Conservation (phyloP, 176 grass and related monocot species). For the Tillandsia fasciculata region DNA sequence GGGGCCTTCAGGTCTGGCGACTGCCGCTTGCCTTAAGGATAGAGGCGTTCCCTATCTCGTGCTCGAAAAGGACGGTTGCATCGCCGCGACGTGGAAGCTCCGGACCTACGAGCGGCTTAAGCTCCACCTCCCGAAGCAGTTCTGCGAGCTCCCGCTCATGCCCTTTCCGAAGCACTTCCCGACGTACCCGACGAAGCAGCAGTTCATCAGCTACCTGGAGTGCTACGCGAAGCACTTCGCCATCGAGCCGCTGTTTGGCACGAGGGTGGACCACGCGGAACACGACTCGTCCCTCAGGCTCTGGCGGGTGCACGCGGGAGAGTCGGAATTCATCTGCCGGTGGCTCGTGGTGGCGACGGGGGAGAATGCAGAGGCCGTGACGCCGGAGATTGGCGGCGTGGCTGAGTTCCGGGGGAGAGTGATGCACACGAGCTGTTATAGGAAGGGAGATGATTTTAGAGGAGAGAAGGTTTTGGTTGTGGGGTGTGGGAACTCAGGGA, state of each 20-base stretch:
- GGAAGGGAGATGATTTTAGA: conserved; percentile 49
- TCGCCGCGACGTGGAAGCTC: conserved; percentile 61
- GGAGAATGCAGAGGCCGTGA: conserved; percentile 61
- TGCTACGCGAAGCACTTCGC: conserved; percentile 48
- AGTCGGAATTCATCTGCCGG: conserved; percentile 52
- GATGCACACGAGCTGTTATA: conserved; percentile 73
- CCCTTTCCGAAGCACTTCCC: conserved; percentile 58
- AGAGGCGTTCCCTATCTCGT: conserved; percentile 59
- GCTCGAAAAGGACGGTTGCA: conserved; percentile 65
- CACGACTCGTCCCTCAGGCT: conserved; percentile 50
- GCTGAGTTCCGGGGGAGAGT: conserved; percentile 25
- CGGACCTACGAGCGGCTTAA: conserved; percentile 75
- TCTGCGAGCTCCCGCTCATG: conserved; percentile 64
- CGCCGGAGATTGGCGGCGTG: conserved; percentile 35
- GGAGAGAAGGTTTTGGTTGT: conserved; percentile 76
- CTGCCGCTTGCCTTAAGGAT: conserved; percentile 61
- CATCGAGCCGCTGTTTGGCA: conserved; percentile 35
- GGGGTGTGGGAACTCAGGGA: conserved; percentile 87
- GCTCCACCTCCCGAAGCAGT: conserved; percentile 57
- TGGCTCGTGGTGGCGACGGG: conserved; percentile 84
- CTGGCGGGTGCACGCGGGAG: conserved; percentile 39
- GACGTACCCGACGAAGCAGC: conserved; percentile 58
- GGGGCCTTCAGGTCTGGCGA: conserved; percentile 67
- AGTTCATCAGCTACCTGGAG: conserved; percentile 84
- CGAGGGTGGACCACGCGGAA: conserved; percentile 32